Percentiles rank a stretch among this genome's conserved stretches.
These are phyloP conservation scores for Aspergillus asperescens DNA, from an alignment of 495 filamentous ascomycete genomes.

Conservation along the genomic window DNA sequence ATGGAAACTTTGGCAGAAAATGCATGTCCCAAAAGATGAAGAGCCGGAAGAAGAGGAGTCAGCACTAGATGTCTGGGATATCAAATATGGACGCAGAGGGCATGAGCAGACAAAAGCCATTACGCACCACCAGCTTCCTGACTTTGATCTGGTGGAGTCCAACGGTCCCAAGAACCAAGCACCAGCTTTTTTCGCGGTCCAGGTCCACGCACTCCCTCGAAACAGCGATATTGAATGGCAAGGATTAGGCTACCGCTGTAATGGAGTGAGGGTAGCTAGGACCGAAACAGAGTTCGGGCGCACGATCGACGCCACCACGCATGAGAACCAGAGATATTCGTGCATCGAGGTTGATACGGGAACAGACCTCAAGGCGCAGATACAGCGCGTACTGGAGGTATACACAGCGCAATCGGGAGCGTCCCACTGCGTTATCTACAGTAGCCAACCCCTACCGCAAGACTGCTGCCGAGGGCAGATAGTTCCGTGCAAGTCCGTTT, in stretches of 20 bases:
- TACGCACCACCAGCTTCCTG: slow-evolving; percentile 22
- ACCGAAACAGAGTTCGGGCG: slow-evolving; percentile 13
- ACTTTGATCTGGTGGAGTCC: slow-evolving; percentile 27
- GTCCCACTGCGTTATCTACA: slow-evolving; percentile 37
- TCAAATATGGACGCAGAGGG: slow-evolving; percentile 46
- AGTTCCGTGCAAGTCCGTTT: slow-evolving; percentile 44
- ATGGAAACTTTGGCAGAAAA: slow-evolving; percentile 47
- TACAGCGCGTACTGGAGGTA: slow-evolving; percentile 19
- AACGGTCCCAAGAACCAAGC: slow-evolving; percentile 11
- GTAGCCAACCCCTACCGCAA: slow-evolving; percentile 21
- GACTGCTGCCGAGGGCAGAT: slow-evolving; percentile 34
- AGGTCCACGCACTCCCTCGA: slow-evolving; percentile 67
- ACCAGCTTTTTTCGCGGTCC: slow-evolving; percentile 65
- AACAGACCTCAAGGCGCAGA: slow-evolving; percentile 18
- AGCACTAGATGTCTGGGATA: slow-evolving; percentile 69
- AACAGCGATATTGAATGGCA: slow-evolving; percentile 71
- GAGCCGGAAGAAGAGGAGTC: slow-evolving; percentile 34
- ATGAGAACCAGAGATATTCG: slow-evolving; percentile 23
- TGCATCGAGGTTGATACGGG: slow-evolving; percentile 30
- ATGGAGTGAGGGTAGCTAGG: slow-evolving; percentile 18
- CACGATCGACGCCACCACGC: slow-evolving; percentile 21
- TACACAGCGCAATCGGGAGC: slow-evolving; percentile 9
- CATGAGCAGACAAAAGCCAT: slow-evolving; percentile 18
- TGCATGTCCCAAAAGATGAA: slow-evolving; percentile 36
- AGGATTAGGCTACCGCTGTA: slow-evolving; percentile 39